These are phyloP conservation scores for Spathaspora sp. DNA, from an alignment of 805 yeast species.

Conservation along the genomic window DNA sequence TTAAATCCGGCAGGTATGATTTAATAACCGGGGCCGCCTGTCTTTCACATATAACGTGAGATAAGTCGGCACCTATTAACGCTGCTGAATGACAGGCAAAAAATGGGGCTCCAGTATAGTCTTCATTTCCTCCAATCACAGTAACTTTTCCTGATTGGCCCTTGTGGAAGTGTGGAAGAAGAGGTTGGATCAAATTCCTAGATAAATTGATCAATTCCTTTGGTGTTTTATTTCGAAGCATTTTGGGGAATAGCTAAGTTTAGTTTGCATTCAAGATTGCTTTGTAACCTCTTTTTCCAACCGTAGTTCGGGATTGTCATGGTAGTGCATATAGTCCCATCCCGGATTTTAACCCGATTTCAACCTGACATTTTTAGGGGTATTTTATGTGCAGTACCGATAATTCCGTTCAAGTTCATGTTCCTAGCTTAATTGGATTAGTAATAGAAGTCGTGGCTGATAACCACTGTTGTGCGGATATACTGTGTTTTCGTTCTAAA, in stretches of 20 bases:
- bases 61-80: constrained; percentile 79
- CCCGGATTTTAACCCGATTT: neutral
- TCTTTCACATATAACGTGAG: constrained; percentile 84
- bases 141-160: constrained; percentile 90
- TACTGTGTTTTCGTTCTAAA: too few species aligned
- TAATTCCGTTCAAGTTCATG: too few species aligned
- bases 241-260: constrained; percentile 1
- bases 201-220: constrained; percentile 49
- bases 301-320: too few species aligned
- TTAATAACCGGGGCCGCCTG: constrained; percentile 80
- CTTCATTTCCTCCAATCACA: constrained; percentile 92
- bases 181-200: constrained; percentile 67
- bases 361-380: too few species aligned
- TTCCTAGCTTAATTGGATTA: too few species aligned
- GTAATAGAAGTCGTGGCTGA: neutral
- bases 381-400: neutral
- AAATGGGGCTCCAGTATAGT: constrained; percentile 95
- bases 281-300: too few species aligned
- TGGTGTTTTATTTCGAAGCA: constrained; percentile 26
- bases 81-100: constrained; percentile 86
- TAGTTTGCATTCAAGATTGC: neutral
- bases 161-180: constrained; percentile 68
- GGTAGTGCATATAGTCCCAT: neutral
- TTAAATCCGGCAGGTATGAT: constrained; percentile 83
- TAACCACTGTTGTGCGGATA: too few species aligned